Base-by-base conservation (phyloP, 768 basidiomycete species). In the Candolleomyces efflorescens region DNA sequence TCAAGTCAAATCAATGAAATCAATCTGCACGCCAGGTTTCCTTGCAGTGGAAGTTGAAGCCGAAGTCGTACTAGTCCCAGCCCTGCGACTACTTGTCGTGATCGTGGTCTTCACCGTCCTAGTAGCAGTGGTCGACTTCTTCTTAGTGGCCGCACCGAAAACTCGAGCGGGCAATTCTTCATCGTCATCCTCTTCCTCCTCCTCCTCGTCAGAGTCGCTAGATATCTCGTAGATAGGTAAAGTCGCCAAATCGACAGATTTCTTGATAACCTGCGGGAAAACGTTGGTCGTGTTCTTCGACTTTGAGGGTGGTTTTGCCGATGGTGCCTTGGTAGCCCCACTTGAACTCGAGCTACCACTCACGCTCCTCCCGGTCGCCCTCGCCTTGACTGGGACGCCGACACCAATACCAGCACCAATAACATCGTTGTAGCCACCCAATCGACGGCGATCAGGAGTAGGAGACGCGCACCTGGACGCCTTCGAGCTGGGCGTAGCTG, bases 211-310 rank as follows among this genome's bases (percentile, higher is more conserved):
- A 12, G 26, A 23, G 5, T 57, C 56, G 22, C 44, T 47, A n/a
- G 56, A 57, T 1, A 57, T 57, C 27, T 57, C 56, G 26, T 37
- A 50, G 13, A 57, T 48, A 3, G 56, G 56, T 17, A 56, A 32
- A 17, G 23, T n/a, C 49, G 6, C 26, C n/a, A 51, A 27, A 18
- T 51, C 49, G 12, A 57, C 48, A n/a, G 32, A 23, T 12, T 32
- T 36, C 56, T 50, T 57, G 32, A 32, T 32, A 11, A 11, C 32
- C 9, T 18, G 6, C 53, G 18, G 18, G 22, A 18, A 20, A 7
- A 9, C 17, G 47, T 20, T 49, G 27, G 38, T 15, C 9, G 18
- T 43, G 51, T 37, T 3, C 32, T 17, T 20, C 32, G 24, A 20
- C 17, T 20, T 23, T 3, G 45, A 37, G 1, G 18, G 9, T 5